Evolutionary conservation across 441 rosid genomes (phyloP).

Genomic region (Hura crepitans): DNA sequence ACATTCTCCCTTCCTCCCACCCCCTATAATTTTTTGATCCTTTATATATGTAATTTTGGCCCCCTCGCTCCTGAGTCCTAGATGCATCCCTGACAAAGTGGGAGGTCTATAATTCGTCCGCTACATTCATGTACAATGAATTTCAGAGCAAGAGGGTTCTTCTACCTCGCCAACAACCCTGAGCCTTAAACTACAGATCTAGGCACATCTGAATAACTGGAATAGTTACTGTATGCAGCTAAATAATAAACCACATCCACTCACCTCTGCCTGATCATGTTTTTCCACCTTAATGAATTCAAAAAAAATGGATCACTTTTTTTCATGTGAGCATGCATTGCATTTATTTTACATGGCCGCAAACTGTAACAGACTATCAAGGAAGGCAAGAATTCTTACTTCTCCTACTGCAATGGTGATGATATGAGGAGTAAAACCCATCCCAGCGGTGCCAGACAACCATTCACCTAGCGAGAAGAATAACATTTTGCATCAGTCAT

Average conservation of each 20-base stretch:
- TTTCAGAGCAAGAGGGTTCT: neutral
- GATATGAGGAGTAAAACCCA: conserved; percentile 90
- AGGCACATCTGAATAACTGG: neutral
- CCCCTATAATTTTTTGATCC: too few relatives aligned
- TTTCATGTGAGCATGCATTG: neutral
- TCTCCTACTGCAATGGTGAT: conserved; percentile 79
- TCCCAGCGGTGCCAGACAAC: conserved; percentile 80
- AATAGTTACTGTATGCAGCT: neutral
- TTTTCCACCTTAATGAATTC: neutral
- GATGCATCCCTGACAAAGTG: too few relatives aligned
- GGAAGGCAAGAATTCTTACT: conserved; percentile 41
- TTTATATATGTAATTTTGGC: too few relatives aligned
- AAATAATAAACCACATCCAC: neutral
- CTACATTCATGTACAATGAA: neutral
- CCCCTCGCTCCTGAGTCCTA: too few relatives aligned
- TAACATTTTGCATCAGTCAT: conserved; percentile 24
- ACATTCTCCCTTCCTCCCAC: too few relatives aligned
- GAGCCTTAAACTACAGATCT: neutral
- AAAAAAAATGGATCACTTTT: neutral
- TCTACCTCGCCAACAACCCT: too few relatives aligned
- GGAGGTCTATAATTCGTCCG: neutral
- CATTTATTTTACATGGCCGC: neutral
- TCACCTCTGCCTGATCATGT: neutral
- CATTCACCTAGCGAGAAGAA: conserved; percentile 61
- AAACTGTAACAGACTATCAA: conserved; percentile 1